These are phyloP conservation scores for Suillus ampliporus DNA, from an alignment of 768 basidiomycete species.

Conservation along the genomic window DNA sequence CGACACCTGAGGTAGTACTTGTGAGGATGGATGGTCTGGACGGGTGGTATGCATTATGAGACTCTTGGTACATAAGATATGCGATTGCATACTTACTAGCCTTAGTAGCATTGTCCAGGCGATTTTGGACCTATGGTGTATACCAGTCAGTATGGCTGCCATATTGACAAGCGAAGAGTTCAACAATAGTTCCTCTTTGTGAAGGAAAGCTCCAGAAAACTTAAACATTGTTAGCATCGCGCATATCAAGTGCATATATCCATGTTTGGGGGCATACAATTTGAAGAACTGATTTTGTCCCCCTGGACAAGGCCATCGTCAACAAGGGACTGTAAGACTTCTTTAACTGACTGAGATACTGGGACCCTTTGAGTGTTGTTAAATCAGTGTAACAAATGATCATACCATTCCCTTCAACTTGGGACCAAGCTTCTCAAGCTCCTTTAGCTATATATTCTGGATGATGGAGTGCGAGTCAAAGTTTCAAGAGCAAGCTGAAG, in stretches of 20 bases:
- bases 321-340: constrained; percentile 85
- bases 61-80: too few species aligned
- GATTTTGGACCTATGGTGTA: constrained; percentile 56
- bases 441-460: constrained; percentile 67
- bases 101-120: constrained; percentile 46
- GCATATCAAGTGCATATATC: constrained; percentile 30
- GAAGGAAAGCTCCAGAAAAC: constrained; percentile 98
- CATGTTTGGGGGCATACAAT: constrained; percentile 57
- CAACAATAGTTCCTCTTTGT: constrained; percentile 78
- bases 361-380: constrained; percentile 6
- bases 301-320: constrained; percentile 85
- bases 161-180: constrained; percentile 11
- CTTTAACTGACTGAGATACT: constrained; percentile 93
- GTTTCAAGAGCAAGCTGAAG: background rate
- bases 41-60: too few species aligned
- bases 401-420: constrained; percentile 92
- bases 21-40: too few species aligned
- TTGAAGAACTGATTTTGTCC: constrained; percentile 95
- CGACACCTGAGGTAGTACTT: too few species aligned
- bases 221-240: constrained; percentile 34
- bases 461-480: background rate
- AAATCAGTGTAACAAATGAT: constrained; percentile 3
- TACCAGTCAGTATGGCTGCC: constrained; percentile 1
- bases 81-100: too few species aligned
- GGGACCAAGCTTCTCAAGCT: constrained; percentile 87